Evolutionary conservation across 805 yeast genomes (phyloP).

Genomic region (Lipomyces yamadae): DNA sequence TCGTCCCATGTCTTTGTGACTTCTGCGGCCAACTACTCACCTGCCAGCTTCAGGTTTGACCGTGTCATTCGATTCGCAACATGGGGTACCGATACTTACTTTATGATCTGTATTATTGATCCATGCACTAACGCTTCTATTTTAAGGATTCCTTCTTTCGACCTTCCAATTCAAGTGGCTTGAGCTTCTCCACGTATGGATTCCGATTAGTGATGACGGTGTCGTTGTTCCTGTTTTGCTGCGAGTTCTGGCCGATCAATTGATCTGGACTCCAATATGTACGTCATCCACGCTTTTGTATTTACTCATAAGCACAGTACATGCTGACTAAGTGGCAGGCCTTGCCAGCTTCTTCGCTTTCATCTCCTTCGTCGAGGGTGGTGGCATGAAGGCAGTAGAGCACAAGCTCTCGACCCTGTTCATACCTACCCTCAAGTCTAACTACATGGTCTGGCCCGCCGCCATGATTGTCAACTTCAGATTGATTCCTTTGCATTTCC

Average conservation of each 20-base stretch:
- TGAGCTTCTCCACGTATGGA: constrained; percentile 73
- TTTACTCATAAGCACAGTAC: neutral
- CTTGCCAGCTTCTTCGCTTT: constrained; percentile 80
- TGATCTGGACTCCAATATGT: constrained; percentile 79
- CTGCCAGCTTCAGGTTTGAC: constrained; percentile 29
- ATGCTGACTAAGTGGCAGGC: constrained; percentile 42
- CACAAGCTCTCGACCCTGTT: constrained; percentile 67
- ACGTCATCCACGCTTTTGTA: constrained; percentile 38
- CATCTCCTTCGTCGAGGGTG: constrained; percentile 80
- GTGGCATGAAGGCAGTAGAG: constrained; percentile 65
- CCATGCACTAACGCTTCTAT: neutral
- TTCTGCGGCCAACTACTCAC: constrained; percentile 20
- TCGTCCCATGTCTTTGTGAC: constrained; percentile 31
- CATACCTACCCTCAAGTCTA: constrained; percentile 64
- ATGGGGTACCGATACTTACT: constrained; percentile 58
- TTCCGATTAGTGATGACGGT: constrained; percentile 65
- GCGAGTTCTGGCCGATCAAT: constrained; percentile 87
- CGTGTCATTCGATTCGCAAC: constrained; percentile 61
- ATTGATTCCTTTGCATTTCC: constrained; percentile 75
- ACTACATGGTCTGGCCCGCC: constrained; percentile 90
- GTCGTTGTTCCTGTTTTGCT: constrained; percentile 76
- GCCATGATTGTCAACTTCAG: constrained; percentile 81
- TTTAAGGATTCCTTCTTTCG: constrained; percentile 66
- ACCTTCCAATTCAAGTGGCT: constrained; percentile 91
- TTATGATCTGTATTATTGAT: neutral